These are phyloP conservation scores for Aquilaria yunnanensis DNA, from an alignment of 345 rosid species.

Conservation along the genomic window DNA sequence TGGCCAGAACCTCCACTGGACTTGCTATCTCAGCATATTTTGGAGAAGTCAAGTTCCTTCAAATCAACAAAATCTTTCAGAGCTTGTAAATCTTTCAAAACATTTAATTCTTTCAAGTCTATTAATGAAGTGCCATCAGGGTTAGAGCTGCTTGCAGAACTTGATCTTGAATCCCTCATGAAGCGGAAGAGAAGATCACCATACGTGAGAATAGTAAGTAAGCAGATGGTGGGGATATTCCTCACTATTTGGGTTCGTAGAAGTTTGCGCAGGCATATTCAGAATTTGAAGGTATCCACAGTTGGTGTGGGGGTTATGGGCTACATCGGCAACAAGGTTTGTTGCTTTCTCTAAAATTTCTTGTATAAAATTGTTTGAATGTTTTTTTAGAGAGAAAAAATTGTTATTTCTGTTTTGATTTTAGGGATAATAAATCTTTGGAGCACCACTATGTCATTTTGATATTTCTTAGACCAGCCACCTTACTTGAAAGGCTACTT, in stretches of 20 bases:
- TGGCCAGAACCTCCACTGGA: constrained; percentile 39
- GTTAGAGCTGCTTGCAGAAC: constrained; percentile 45
- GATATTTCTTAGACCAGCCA: too few relatives aligned
- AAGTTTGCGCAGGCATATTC: constrained; percentile 72
- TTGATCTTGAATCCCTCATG: constrained; percentile 58
- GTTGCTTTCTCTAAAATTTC: constrained; percentile 14
- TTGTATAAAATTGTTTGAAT: neutral
- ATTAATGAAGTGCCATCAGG: constrained; percentile 26
- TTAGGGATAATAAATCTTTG: neutral
- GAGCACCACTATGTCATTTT: too few relatives aligned
- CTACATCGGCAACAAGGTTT: constrained; percentile 87
- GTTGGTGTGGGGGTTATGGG: constrained; percentile 92
- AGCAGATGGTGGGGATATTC: constrained; percentile 90
- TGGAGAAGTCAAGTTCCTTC: constrained; percentile 58
- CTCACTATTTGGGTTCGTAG: constrained; percentile 77
- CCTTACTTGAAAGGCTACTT: too few relatives aligned
- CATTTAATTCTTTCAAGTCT: constrained; percentile 52
- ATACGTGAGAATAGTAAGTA: constrained; percentile 65
- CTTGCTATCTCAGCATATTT: constrained; percentile 48
- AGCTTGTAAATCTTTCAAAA: constrained; percentile 44
- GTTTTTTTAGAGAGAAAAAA: neutral
- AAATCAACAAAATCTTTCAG: constrained; percentile 49
- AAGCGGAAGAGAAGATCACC: constrained; percentile 54
- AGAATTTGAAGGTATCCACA: constrained; percentile 68
- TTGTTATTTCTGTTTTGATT: neutral